Base-by-base conservation (phyloP, 1,139 yeast species). In the Candida buenavistaensis region DNA sequence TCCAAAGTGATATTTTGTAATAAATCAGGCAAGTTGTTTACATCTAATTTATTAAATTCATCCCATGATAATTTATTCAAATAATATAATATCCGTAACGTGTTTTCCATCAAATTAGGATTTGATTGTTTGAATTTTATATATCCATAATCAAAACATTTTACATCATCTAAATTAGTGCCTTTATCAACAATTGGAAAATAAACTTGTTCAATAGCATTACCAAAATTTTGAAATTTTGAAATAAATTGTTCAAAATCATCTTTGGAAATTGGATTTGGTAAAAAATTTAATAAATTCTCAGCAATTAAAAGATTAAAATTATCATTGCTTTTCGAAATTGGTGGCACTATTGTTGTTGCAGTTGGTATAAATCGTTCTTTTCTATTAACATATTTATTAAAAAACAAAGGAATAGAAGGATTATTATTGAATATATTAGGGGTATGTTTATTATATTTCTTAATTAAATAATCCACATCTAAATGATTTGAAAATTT, bases 231-330 rank as follows among this genome's bases (percentile, higher is more conserved):
- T 32, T 50, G 42, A 43, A 76, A 68, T 33, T 67, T 54, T 9
- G 52, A 40, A 6, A 62, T 32, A 27, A 74, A 52, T 13, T 45
- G 42, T 10, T 50, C 49, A 31, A 64, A 40, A 4, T 41, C 40
- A 4, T 33, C 43, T 8, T 55, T 36, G 2, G 53, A 39, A 14
- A 36, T 35, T 13, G 29, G 29, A 7, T 16, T 14, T 3, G 63
- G 55, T 14, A 64, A 52, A 37, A 67, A 59, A 4, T 53, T 48
- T 13, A 54, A 56, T 36, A 76, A 56, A 45, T 73, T 73, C 44
- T 73, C 78, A 20, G 75, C 47, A 29, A 71, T 62, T 3, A 76
- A 52, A 32, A 70, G 66, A 32, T 62, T 61, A 14, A 42, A 45
- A 26, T 44, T 39, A 13, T 44, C 47, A 23, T 33, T 36, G 14